Percentiles rank a stretch among this genome's conserved stretches.
phyloP scores from a whole-genome alignment of 73 alveolate species.

The Stentor coeruleus region DNA sequence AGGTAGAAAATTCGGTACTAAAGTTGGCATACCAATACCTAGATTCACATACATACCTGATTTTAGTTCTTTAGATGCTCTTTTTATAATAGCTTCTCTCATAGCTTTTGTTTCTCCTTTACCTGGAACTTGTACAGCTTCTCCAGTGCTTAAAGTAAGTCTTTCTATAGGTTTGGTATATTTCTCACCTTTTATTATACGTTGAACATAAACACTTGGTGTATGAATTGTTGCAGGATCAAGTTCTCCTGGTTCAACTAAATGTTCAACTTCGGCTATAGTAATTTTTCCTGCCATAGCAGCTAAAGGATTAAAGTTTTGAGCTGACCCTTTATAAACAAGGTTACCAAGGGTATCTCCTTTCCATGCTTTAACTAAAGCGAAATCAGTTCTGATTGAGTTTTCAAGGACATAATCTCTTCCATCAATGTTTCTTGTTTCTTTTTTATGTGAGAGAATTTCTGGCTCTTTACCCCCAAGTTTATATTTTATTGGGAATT shows the following conservation, averaged over 20 bases:
- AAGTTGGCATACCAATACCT: conserved; percentile 87
- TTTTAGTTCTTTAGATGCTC: conserved; percentile 73
- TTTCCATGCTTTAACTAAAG: conserved; percentile 70
- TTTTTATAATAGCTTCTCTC: conserved; percentile 55
- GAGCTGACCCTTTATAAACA: conserved; percentile 63
- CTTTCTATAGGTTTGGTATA: conserved; percentile 62
- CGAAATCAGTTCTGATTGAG: conserved; percentile 62
- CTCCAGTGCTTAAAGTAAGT: conserved; percentile 40
- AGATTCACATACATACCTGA: conserved; percentile 76
- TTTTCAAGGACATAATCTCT: conserved; percentile 68
- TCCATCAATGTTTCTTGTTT: conserved; percentile 31
- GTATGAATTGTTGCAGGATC: conserved; percentile 79
- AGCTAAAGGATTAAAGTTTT: conserved; percentile 70
- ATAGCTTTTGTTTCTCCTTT: conserved; percentile 32
- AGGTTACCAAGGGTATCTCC: conserved; percentile 80
- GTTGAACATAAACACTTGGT: conserved; percentile 84
- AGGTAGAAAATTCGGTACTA: conserved; percentile 48
- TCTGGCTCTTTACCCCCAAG: conserved; percentile 39
- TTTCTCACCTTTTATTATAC: conserved; percentile 60
- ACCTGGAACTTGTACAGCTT: conserved; percentile 30
- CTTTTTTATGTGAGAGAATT: conserved; percentile 16
- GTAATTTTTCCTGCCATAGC: conserved; percentile 74
- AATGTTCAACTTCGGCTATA: conserved; percentile 80
- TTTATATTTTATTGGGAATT: conserved; percentile 45
- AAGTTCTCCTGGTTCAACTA: conserved; percentile 65